Conservation (phyloP, 345 rosid genomes). For the Theobroma cacao region DNA sequence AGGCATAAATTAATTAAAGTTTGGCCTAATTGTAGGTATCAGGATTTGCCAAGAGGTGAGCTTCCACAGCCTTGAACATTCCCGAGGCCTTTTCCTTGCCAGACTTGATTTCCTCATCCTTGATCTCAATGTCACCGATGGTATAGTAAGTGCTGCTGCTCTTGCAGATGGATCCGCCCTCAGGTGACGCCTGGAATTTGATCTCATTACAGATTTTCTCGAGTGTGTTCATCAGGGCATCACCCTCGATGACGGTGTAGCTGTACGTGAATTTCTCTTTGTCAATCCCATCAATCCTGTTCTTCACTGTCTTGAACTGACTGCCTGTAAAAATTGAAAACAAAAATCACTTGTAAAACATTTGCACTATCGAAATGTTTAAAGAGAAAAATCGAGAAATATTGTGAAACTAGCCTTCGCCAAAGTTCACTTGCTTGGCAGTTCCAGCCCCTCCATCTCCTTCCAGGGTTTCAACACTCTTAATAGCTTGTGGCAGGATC, state of each 20-base stretch:
- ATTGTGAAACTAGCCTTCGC: slow-evolving; percentile 13
- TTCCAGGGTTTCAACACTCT: slow-evolving; percentile 23
- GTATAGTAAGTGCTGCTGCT: slow-evolving; percentile 23
- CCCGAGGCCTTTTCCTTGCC: background rate
- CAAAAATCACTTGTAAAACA: too few relatives aligned
- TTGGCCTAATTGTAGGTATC: background rate
- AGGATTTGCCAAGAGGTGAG: background rate
- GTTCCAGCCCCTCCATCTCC: slow-evolving; percentile 48
- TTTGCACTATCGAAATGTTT: too few relatives aligned
- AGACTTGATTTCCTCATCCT: background rate
- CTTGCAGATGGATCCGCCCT: slow-evolving; percentile 37
- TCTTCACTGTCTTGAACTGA: slow-evolving; percentile 25
- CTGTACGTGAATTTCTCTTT: slow-evolving; percentile 16
- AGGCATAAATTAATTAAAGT: too few relatives aligned
- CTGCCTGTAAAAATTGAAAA: slow-evolving; percentile 12
- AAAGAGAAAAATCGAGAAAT: too few relatives aligned
- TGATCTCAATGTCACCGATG: background rate
- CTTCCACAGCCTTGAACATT: background rate
- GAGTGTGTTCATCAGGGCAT: slow-evolving; percentile 7
- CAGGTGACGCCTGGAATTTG: slow-evolving; percentile 20
- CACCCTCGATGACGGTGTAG: slow-evolving; percentile 20
- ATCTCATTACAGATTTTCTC: slow-evolving; percentile 8
- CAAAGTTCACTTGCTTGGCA: slow-evolving; percentile 22
- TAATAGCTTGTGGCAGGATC: slow-evolving; percentile 32
- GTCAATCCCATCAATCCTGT: slow-evolving; percentile 18